These are phyloP conservation scores for Phialophora tarda DNA, from an alignment of 2,329 filamentous ascomycete genomes.

Conservation along the genomic window DNA sequence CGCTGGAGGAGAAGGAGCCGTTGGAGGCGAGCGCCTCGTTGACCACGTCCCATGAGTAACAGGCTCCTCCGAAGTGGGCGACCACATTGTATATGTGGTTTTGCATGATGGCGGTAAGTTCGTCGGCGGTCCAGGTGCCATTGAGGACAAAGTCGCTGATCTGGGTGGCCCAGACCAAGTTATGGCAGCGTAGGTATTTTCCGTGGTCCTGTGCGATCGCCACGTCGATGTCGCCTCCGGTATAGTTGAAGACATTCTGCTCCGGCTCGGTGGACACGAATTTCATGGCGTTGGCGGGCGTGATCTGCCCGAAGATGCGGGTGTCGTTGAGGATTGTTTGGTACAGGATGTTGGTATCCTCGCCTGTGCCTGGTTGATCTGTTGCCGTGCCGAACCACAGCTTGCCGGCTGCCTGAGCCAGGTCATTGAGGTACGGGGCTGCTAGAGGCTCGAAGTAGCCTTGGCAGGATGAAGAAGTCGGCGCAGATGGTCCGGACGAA, in stretches of 20 bases:
- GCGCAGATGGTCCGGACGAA: conserved; percentile 18
- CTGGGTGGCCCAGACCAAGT: conserved; percentile 57
- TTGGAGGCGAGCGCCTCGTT: conserved; percentile 50
- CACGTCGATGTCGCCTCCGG: conserved; percentile 59
- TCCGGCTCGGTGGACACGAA: conserved; percentile 60
- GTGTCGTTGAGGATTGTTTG: conserved; percentile 60
- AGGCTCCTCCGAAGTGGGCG: conserved; percentile 46
- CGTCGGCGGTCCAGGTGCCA: conserved; percentile 62
- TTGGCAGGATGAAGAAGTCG: conserved; percentile 16
- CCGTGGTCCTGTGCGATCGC: conserved; percentile 48
- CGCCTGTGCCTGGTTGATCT: conserved; percentile 53
- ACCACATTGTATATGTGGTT: conserved; percentile 49
- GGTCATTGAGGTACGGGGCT: conserved; percentile 55
- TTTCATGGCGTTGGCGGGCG: conserved; percentile 67
- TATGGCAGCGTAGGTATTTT: conserved; percentile 67
- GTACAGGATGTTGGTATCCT: conserved; percentile 62
- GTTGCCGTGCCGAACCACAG: conserved; percentile 65
- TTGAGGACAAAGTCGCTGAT: conserved; percentile 58
- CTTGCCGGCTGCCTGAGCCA: conserved; percentile 62
- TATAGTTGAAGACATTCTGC: conserved; percentile 63
- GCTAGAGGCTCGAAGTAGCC: conserved; percentile 30
- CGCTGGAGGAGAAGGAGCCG: conserved; percentile 50
- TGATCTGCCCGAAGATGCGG: conserved; percentile 68
- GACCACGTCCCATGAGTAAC: conserved; percentile 50
- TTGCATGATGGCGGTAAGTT: conserved; percentile 62